Conservation (phyloP, 768 basidiomycete species). For the Tricholoma hemisulphureum region DNA sequence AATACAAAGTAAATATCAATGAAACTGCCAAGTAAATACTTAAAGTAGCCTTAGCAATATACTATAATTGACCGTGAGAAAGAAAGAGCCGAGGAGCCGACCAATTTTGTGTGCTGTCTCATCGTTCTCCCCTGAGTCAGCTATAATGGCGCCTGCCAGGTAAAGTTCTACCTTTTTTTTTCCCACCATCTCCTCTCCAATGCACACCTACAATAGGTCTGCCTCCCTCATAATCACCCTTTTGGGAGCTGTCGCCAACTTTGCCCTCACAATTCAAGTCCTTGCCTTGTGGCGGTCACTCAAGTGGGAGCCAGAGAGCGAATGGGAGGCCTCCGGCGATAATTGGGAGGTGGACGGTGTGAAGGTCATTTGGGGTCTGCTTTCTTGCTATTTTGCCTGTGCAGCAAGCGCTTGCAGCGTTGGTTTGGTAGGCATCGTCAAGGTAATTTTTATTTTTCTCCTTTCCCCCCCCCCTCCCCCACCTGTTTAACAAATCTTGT, state of each 20-base stretch:
- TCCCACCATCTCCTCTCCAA: slow-evolving; percentile 3
- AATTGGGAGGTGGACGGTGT: slow-evolving; percentile 42
- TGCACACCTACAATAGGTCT: slow-evolving; percentile 24
- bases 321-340: slow-evolving; percentile 44
- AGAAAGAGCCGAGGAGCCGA: not conserved
- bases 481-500: not conserved
- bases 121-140: slow-evolving; percentile 14
- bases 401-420: slow-evolving; percentile 63
- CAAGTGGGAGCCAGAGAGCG: slow-evolving; percentile 48
- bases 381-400: slow-evolving; percentile 64
- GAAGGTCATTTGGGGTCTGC: slow-evolving; percentile 58
- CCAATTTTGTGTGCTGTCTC: not conserved
- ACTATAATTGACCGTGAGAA: not conserved
- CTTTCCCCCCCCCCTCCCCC: slow-evolving; percentile 3
- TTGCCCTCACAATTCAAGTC: slow-evolving; percentile 30
- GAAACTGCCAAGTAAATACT: too few relatives aligned
- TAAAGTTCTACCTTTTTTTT: not conserved
- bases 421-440: slow-evolving; percentile 67
- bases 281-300: slow-evolving; percentile 26
- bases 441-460: slow-evolving; percentile 38
- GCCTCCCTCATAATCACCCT: slow-evolving; percentile 27
- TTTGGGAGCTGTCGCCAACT: slow-evolving; percentile 30
- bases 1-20: too few relatives aligned
- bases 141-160: slow-evolving; percentile 12
- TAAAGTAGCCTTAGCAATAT: too few relatives aligned